Evolutionary conservation across 306 rosid genomes (phyloP).

Genomic region (Oxytropis ochrocephala): DNA sequence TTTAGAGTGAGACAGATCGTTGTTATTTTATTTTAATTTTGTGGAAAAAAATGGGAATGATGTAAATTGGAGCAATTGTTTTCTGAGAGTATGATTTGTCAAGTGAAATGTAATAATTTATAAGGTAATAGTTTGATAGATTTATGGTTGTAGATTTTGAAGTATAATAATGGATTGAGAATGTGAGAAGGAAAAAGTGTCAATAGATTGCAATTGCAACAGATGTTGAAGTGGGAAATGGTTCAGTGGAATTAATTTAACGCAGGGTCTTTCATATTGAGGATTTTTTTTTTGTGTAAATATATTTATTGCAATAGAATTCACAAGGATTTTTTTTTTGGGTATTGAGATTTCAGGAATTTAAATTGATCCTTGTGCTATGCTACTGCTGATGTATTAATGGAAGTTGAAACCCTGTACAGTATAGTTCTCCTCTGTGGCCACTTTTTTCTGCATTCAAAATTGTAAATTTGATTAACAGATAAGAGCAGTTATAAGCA

Average conservation of each 20-base stretch:
- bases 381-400: neutral
- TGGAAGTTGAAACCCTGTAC: neutral
- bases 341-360: neutral
- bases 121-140: neutral
- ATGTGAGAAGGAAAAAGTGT: neutral
- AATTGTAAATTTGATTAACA: neutral
- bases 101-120: neutral
- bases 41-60: neutral
- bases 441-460: neutral
- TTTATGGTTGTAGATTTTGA: neutral
- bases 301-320: neutral
- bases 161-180: neutral
- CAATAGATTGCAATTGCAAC: too few relatives aligned
- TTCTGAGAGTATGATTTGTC: neutral
- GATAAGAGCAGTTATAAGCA: neutral
- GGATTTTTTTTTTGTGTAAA: neutral
- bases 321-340: neutral
- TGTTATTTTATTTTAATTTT: neutral
- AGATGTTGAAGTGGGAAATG: neutral
- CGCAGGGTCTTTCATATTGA: neutral
- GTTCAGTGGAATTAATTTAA: neutral
- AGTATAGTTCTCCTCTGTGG: neutral
- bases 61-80: neutral
- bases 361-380: slow-evolving; percentile 4
- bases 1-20: neutral